Conservation (phyloP, 169 alveolate genomes). For the Hepatocystis sp. region DNA sequence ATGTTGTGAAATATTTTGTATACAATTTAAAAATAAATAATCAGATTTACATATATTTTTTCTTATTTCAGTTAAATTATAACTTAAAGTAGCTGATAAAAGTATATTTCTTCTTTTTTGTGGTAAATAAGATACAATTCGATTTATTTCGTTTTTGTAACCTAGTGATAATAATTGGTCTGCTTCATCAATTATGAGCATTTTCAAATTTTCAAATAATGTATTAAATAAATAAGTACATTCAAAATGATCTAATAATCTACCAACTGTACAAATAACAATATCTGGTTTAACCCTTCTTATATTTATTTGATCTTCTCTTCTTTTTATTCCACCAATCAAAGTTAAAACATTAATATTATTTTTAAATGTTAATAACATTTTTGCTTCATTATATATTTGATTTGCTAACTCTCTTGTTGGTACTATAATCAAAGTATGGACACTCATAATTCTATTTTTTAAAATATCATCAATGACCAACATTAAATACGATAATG, state of each 20-base stretch:
- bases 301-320: slow-evolving; percentile 92
- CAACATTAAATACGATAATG: slow-evolving; percentile 92
- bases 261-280: slow-evolving; percentile 96
- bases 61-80: slow-evolving; percentile 52
- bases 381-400: slow-evolving; percentile 89
- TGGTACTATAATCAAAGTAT: slow-evolving; percentile 94
- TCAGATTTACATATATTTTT: slow-evolving; percentile 65
- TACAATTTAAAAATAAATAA: slow-evolving; percentile 62
- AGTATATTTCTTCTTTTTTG: slow-evolving; percentile 71
- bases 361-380: slow-evolving; percentile 91
- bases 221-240: slow-evolving; percentile 94
- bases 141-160: slow-evolving; percentile 58
- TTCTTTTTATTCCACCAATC: slow-evolving; percentile 94
- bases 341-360: slow-evolving; percentile 93
- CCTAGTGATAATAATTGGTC: slow-evolving; percentile 86
- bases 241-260: slow-evolving; percentile 94
- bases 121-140: slow-evolving; percentile 77
- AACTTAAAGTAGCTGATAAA: slow-evolving; percentile 79
- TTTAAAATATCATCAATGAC: slow-evolving; percentile 92
- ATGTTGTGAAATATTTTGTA: slow-evolving; percentile 49
- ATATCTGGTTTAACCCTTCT: slow-evolving; percentile 93
- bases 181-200: slow-evolving; percentile 96
- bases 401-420: slow-evolving; percentile 96
- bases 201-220: slow-evolving; percentile 87
- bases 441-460: slow-evolving; percentile 88